Base-by-base conservation (phyloP, 768 basidiomycete species). In the Lactifluus subvellereus region DNA sequence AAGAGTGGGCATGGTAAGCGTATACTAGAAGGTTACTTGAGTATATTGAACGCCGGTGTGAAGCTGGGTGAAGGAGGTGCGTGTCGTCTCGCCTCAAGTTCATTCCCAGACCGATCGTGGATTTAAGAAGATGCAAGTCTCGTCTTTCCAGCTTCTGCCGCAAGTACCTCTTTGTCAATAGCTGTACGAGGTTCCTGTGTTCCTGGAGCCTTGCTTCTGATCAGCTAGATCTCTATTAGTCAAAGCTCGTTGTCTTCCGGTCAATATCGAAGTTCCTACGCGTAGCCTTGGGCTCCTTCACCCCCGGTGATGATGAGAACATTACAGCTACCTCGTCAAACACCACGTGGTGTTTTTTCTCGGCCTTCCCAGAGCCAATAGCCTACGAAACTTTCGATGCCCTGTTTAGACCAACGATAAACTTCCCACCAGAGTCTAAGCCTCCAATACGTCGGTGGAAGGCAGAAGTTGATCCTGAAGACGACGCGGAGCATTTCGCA, bases 1-100 rank as follows among this genome's bases (percentile, higher is more conserved):
- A 77, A 73, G 33, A 72, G 73, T 38, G 77, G 78, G 9, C 82
- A 87, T 69, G 86, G 87, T 48, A 76, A 76, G 65, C 80, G 89
- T 40, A 80, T 91, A 13, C 71, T 94, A 27, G 86, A 89, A 69
- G 91, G 91, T 2, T 92, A 92, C 71, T 80, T 94, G 13, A 84
- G 88, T n/a, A 80, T 92, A 64, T 74, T 94, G 60, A 88, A 80
- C 65, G 86, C 83, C 4, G 85, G 87, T 18, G 84, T 84, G 2
- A 82, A 78, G 65, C 85, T 82, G 66, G 82, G 82, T 40, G 82
- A 82, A 58, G 75, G 72, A 11, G 86, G 87, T 83, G 64, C 49
- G 33, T 45, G 57, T 16, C 35, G 60, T 45, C 56, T 51, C 32
- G n/a, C 40, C 33, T 20, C 30, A 48, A 51, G 45, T 7, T 2